These are phyloP conservation scores for Yarrowia keelungensis DNA, from an alignment of 805 yeast genomes.

Conservation along the genomic window DNA sequence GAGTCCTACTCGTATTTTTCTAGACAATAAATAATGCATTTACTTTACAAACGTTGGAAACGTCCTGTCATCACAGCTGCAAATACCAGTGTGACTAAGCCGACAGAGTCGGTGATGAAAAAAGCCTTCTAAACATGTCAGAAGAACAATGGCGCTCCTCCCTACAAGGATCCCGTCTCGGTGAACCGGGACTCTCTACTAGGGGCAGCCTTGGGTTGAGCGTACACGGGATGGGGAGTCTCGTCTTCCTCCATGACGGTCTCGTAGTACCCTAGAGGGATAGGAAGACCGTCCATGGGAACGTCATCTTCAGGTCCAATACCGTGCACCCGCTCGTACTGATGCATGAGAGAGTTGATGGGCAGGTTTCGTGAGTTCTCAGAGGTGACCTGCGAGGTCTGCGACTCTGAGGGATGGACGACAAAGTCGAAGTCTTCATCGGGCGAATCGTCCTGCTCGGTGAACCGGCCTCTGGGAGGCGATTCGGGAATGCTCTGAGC, in stretches of 20 bases:
- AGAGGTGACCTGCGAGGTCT: conserved; percentile 14
- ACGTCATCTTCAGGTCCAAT: conserved; percentile 33
- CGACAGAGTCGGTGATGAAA: no score
- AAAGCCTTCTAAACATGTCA: no score
- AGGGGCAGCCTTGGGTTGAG: conserved; percentile 37
- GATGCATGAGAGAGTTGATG: conserved; percentile 39
- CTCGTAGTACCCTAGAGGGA: conserved; percentile 38
- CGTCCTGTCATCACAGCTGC: no score
- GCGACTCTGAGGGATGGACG: conserved; percentile 20
- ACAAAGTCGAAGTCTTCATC: conserved; percentile 24
- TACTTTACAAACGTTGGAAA: background rate
- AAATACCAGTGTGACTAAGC: no score
- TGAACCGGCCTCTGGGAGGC: conserved; percentile 21
- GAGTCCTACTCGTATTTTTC: no score
- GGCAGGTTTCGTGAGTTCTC: conserved; percentile 35
- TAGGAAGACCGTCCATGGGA: conserved; percentile 35
- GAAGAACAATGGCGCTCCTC: no score
- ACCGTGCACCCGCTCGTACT: conserved; percentile 39
- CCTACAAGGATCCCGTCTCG: conserved; percentile 30
- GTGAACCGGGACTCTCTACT: conserved; percentile 26
- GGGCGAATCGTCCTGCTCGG: conserved; percentile 30
- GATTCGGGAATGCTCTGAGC: conserved; percentile 23
- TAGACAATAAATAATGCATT: conserved; percentile 12
- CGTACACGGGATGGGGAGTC: conserved; percentile 34
- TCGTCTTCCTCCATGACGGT: conserved; percentile 39